Base-by-base conservation (phyloP, 1,284 basidiomycete genomes). In the Ceratobasidium sp. region DNA sequence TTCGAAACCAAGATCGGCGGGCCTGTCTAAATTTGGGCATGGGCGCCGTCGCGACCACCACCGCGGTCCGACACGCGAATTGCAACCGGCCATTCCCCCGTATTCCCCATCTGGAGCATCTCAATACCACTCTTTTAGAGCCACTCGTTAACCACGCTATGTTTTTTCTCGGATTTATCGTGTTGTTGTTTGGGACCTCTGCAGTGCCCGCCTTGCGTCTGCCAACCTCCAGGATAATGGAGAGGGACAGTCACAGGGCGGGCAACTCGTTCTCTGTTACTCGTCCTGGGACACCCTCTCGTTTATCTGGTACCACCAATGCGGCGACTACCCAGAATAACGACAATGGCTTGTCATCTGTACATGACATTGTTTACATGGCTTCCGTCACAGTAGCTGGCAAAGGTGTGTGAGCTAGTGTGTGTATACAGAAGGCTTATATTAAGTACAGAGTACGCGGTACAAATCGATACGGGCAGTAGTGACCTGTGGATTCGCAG, bases 391-490 rank as follows among this genome's bases (percentile, higher is more conserved):
- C 66, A 22, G 58, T 76, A 74, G 76, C 74, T 29, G 75, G 76
- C 16, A 73, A 51, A 62, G 75, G 74, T 76, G 27, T 49, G 69
- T 65, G 5, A 5, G 19, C 22, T 7, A 27, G 31, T 16, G 29
- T n/a, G 22, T 43, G 27, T 54, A 74, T 39, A 75, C 34, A 34
- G 48, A 7, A 37, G 8, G 34, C 31, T 46, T n/a, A 39, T 22
- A 22, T 46, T 6, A n/a, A 43, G 31, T n/a, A 22, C 19, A 71
- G 56, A 71, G 37, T 91, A 90, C 80, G 81, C 85, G 54, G 86
- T 93, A 8, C 92, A 94, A 81, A 83, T 94, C 61, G 92, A 94
- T 81, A 93, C 92, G 0, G 92, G 92, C 74, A 93, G 92, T 19
- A 92, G 87, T 75, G 92, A 94, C 82, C 84, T 94, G 27, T 93